Base-by-base conservation (phyloP, 192 early-diverging fungal genomes). In the Umbelopsis sp. region DNA sequence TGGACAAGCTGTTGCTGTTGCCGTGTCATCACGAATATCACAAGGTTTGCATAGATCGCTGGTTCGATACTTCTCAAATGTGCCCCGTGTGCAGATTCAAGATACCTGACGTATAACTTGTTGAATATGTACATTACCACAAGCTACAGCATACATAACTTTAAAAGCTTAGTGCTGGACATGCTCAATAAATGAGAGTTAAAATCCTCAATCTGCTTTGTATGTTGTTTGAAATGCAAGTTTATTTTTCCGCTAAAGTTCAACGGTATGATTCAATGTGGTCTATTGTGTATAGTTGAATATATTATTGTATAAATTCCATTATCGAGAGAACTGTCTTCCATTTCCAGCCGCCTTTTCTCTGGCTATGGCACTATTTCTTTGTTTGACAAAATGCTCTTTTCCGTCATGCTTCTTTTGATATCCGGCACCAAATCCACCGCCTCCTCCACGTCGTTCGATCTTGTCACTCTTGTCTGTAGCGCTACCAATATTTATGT, bases 401-500 rank as follows among this genome's bases (percentile, higher is more conserved):
- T 70, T 70, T 50, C 69, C 69, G 1, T 70, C 69, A 37, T 58
- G 50, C 69, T 70, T 70, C 50, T 70, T 51, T 53, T 58, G 49
- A 46, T 70, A 70, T 58, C 69, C 69, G 13, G 69, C 69, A 22
- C 69, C 69, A 51, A 70, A 58, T 46, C 69, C 69, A 25, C 69
- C 69, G 16, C 69, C 69, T 11, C 69, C 69, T n/a, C 69, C 69
- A 46, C 69, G 69, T 55, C 69, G 69, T 44, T 70, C 69, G 12
- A 70, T 53, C 35, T 69, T 69, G n/a, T 69, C 30, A 61, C 55
- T 61, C 50, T 70, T 69, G 35, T 73, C 75, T 66, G 74, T 77
- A 23, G 77, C 80, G 20, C 76, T 81, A n/a, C 79, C 83, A 20
- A 87, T 81, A 41, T 71, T 80, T 48, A 88, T 81, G 76, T 96